Percentiles rank a stretch among this genome's conserved stretches.
These are phyloP conservation scores for Rhynchospora tenuis DNA, from an alignment of 176 grass and related monocot species.

Conservation along the genomic window DNA sequence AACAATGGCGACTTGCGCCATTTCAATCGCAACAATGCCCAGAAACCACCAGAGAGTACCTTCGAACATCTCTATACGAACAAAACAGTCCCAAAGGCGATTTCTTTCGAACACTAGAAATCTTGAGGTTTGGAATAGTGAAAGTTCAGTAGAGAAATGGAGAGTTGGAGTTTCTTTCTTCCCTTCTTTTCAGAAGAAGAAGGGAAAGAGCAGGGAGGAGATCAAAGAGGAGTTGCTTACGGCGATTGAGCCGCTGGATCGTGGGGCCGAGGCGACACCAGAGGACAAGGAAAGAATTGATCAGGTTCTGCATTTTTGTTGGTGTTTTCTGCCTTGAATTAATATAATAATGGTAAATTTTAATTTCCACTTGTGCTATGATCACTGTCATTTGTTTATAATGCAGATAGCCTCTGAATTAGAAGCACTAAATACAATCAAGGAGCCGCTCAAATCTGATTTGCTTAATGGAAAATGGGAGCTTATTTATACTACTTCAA, in stretches of 20 bases:
- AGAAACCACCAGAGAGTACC: neutral
- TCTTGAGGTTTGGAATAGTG: neutral
- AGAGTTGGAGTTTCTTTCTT: slow-evolving; percentile 68
- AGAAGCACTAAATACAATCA: slow-evolving; percentile 57
- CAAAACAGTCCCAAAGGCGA: neutral
- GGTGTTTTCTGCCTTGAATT: neutral
- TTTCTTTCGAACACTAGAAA: neutral
- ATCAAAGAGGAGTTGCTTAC: slow-evolving; percentile 77
- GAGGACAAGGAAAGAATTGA: slow-evolving; percentile 67
- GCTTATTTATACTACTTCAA: slow-evolving; percentile 84
- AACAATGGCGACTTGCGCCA: slow-evolving; percentile 3
- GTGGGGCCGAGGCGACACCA: slow-evolving; percentile 49
- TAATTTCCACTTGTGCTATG: neutral
- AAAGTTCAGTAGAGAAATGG: slow-evolving; percentile 32
- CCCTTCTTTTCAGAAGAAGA: slow-evolving; percentile 47
- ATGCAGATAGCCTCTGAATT: slow-evolving; percentile 51
- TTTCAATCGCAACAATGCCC: neutral
- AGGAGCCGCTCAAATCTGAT: slow-evolving; percentile 85
- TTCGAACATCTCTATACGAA: neutral
- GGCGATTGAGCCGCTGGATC: slow-evolving; percentile 64
- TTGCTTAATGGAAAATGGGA: slow-evolving; percentile 93
- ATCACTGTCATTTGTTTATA: neutral
- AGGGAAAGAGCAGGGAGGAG: slow-evolving; percentile 37
- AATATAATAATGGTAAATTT: neutral
- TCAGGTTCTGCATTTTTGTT: slow-evolving; percentile 25